Evolutionary conservation across 139 green algal genomes (phyloP), one percentile per base, ranked within the genome.

Genomic region (Spirogloea muscicola): DNA sequence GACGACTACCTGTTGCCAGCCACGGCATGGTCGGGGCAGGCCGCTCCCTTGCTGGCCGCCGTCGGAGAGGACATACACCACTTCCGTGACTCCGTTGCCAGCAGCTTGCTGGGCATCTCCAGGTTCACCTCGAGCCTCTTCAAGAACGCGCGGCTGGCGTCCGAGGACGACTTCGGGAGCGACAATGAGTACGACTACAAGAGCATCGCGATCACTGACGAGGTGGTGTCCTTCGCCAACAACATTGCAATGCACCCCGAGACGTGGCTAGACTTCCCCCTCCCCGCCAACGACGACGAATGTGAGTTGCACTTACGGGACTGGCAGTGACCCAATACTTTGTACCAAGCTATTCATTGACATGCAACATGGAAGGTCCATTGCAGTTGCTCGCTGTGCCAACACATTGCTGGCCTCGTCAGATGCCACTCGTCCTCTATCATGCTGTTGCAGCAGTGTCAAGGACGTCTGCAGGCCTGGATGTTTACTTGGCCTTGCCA

Each of bases 261-360:
- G 74, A 82, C 74, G 58, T 82, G 74, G 74, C 33, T 82, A 18
- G 66, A 79, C 36, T 82, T 82, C 63, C 74, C 74, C 3, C 57
- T 82, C 5, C 34, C 72, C 1, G 41, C 44, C 13, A 63, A 77
- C 29, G 73, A 62, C 25, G 67, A 61, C 39, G 44, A 66, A 13
- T 27, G 16, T 16, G 48, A n/a, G n/a, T n/a, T n/a, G n/a, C n/a
- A n/a, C n/a, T n/a, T n/a, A n/a, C n/a, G n/a, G n/a, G n/a, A n/a
- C n/a, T n/a, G n/a, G n/a, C n/a, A n/a, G n/a, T n/a, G n/a, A n/a
- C n/a, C n/a, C n/a, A n/a, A n/a, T n/a, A n/a, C n/a, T n/a, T n/a
- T n/a, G n/a, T n/a, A n/a, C n/a, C n/a, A n/a, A n/a, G n/a, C n/a
- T n/a, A n/a, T n/a, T n/a, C n/a, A n/a, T n/a, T n/a, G n/a, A n/a